phyloP scores from a whole-genome alignment of 116 monocot species.

The Zostera marina region DNA sequence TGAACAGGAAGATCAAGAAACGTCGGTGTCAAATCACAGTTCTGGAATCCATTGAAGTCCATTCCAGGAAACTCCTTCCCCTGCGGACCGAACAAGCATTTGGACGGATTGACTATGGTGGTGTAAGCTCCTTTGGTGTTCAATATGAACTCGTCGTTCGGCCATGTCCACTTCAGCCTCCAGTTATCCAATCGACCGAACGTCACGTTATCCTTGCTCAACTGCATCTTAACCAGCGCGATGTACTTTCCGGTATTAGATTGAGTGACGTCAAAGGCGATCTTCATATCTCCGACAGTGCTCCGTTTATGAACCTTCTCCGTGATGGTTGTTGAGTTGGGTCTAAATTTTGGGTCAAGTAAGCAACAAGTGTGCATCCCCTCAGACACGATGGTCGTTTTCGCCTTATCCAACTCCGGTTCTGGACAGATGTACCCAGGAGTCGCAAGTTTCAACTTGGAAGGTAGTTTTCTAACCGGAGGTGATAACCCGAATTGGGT shows the following conservation, averaged over 20 bases:
- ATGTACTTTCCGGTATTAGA: constrained; percentile 36
- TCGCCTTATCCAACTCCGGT: constrained; percentile 2
- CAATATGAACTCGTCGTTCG: constrained; percentile 52
- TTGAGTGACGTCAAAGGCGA: constrained; percentile 69
- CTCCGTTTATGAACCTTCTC: constrained; percentile 25
- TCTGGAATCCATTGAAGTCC: constrained; percentile 55
- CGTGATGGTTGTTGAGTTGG: constrained; percentile 14
- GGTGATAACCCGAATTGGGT: constrained; percentile 45
- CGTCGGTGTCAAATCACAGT: constrained; percentile 39
- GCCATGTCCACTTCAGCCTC: constrained; percentile 75
- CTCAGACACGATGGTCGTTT: background rate
- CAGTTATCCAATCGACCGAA: constrained; percentile 78
- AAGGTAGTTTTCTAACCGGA: constrained; percentile 24
- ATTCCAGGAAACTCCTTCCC: constrained; percentile 41
- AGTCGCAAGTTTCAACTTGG: constrained; percentile 35
- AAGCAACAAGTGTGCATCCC: constrained; percentile 43
- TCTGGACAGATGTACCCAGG: constrained; percentile 33
- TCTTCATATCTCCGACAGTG: constrained; percentile 42
- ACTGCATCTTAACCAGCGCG: constrained; percentile 44
- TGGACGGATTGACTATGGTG: constrained; percentile 13
- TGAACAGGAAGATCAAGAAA: constrained; percentile 55
- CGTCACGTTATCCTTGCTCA: constrained; percentile 22
- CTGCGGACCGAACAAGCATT: constrained; percentile 52
- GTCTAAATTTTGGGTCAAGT: constrained; percentile 23
- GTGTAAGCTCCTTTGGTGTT: constrained; percentile 51